Conservation (phyloP, 805 yeast genomes). For the Nakazawaea wickerhamii region DNA sequence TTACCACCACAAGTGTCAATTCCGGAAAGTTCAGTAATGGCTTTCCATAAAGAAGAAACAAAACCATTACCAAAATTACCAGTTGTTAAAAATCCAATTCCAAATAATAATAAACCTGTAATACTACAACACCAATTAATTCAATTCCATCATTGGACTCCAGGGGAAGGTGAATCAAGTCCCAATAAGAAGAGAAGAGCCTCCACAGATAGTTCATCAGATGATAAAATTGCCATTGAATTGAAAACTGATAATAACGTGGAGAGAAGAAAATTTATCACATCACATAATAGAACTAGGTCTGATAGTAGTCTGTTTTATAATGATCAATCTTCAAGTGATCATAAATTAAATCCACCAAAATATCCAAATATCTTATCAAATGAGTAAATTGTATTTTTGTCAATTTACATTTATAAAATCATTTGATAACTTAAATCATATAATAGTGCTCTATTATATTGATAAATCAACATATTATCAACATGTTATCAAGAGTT, state of each 20-base stretch:
- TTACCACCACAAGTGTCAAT: slow-evolving; percentile 32
- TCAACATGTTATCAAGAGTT: no score
- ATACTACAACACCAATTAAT: slow-evolving; percentile 41
- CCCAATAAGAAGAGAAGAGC: slow-evolving; percentile 16
- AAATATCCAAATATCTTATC: slow-evolving; percentile 12
- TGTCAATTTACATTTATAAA: neutral
- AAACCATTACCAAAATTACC: slow-evolving; percentile 15
- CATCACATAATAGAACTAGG: slow-evolving; percentile 17
- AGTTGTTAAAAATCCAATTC: slow-evolving; percentile 33
- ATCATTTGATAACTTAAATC: no score
- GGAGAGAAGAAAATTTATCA: slow-evolving; percentile 6
- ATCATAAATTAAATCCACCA: slow-evolving; percentile 3
- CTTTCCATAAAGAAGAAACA: slow-evolving; percentile 17
- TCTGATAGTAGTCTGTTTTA: slow-evolving; percentile 17
- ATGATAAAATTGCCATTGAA: slow-evolving; percentile 7
- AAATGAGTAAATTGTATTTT: neutral
- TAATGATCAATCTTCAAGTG: neutral
- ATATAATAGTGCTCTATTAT: no score
- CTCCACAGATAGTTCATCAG: slow-evolving; percentile 5
- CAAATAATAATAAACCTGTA: slow-evolving; percentile 24
- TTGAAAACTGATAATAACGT: slow-evolving; percentile 3
- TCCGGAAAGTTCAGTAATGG: slow-evolving; percentile 27
- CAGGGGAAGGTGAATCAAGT: slow-evolving; percentile 15
- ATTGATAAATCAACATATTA: no score
- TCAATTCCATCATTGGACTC: slow-evolving; percentile 48